These are phyloP conservation scores for Rhizoclosmatium globosum DNA, from an alignment of 192 early-diverging fungal genomes.

Conservation along the genomic window DNA sequence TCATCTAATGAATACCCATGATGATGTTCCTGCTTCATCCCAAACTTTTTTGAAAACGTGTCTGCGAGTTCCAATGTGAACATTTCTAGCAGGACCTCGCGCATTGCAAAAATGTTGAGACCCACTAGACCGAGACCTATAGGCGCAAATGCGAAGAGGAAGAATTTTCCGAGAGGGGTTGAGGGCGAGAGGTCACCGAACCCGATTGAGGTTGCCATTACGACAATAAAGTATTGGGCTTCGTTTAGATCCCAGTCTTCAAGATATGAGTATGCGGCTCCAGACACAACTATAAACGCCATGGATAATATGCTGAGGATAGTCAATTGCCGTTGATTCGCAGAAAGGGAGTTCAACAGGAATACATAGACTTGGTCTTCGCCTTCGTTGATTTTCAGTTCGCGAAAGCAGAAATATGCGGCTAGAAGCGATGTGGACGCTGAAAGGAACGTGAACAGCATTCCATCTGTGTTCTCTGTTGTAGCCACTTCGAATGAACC, in stretches of 20 bases:
- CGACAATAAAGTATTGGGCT: conserved; percentile 46
- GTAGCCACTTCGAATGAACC: neutral
- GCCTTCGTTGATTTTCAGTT: conserved; percentile 45
- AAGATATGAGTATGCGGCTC: conserved; percentile 42
- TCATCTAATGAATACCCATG: conserved; percentile 5
- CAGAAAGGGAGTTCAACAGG: conserved; percentile 47
- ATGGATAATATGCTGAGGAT: conserved; percentile 52
- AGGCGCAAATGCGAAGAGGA: conserved; percentile 41
- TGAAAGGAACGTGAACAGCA: conserved; percentile 45
- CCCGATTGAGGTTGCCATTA: conserved; percentile 56
- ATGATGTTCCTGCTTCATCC: conserved; percentile 42
- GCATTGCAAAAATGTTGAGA: conserved; percentile 52
- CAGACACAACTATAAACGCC: conserved; percentile 40
- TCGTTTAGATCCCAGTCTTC: conserved; percentile 63
- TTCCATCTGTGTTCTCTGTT: conserved; percentile 41
- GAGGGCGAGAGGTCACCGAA: conserved; percentile 58
- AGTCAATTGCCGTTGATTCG: conserved; percentile 55
- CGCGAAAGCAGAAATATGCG: conserved; percentile 33
- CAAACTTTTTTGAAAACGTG: conserved; percentile 48
- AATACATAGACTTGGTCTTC: conserved; percentile 48
- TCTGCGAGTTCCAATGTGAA: conserved; percentile 52
- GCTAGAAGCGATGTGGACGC: conserved; percentile 43
- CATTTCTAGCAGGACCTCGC: conserved; percentile 57
- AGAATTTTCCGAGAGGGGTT: conserved; percentile 39
- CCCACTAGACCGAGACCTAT: conserved; percentile 53